A percentile compares a stretch with the other conserved stretches of the same genome.
phyloP scores from a whole-genome alignment of 208 protist species.

The Polymyxa betae region DNA sequence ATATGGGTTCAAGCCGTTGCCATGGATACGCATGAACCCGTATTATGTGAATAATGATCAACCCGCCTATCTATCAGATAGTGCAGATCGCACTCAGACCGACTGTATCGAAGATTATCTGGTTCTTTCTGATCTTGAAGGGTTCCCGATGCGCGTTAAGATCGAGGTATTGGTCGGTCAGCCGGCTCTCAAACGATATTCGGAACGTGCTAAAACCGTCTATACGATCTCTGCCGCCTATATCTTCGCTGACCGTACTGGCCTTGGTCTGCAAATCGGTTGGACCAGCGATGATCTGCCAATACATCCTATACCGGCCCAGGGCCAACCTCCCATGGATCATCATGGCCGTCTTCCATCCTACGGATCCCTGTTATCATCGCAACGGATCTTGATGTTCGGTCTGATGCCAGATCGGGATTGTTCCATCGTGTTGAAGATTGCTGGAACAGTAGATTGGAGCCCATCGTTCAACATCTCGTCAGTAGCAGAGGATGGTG shows the following conservation, averaged over 20 bases:
- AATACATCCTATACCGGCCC: conserved; percentile 1
- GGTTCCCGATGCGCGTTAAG: background rate
- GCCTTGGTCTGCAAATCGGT: background rate
- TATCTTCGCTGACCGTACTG: conserved; percentile 25
- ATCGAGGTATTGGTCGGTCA: background rate
- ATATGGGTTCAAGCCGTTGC: background rate
- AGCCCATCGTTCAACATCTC: conserved; percentile 16
- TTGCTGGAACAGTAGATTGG: background rate
- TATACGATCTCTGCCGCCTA: background rate
- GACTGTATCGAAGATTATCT: background rate
- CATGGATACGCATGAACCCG: background rate
- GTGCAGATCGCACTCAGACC: background rate
- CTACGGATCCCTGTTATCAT: background rate
- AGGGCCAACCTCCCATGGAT: background rate
- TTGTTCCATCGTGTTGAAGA: background rate
- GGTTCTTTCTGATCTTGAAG: background rate
- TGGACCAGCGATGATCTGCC: background rate
- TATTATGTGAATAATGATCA: background rate
- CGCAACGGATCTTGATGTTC: background rate
- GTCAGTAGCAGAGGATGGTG: conserved; percentile 9
- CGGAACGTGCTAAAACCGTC: background rate
- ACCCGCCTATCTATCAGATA: background rate
- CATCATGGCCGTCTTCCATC: background rate
- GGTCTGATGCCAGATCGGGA: background rate
- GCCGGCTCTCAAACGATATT: background rate